phyloP scores from a whole-genome alignment of 164 flowering plant species.

The Piper betle region DNA sequence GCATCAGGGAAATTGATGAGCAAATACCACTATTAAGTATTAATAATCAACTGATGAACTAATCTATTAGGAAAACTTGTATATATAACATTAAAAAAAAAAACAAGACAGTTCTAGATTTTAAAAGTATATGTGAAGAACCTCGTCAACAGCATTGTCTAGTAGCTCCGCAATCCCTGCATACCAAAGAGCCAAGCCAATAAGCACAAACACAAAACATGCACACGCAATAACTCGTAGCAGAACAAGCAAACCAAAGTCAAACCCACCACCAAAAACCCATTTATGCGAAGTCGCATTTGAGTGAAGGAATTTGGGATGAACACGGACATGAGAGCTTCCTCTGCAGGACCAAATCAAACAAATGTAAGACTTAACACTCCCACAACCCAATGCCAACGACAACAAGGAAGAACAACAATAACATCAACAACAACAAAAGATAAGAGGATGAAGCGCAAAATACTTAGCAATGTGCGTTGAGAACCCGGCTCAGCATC shows the following conservation, averaged over 20 bases:
- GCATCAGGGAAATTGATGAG: not conserved
- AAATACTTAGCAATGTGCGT: constrained; percentile 32
- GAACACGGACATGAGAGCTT: constrained; percentile 59
- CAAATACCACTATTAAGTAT: not conserved
- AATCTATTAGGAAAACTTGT: too few species aligned
- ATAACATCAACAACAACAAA: not conserved
- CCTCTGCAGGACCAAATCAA: constrained; percentile 27
- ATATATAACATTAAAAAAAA: not conserved
- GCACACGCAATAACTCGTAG: not conserved
- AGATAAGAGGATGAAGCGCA: not conserved
- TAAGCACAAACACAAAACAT: not conserved
- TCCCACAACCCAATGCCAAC: not conserved
- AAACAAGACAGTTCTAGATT: too few species aligned
- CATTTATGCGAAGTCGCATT: constrained; percentile 98
- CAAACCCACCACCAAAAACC: constrained; percentile 73
- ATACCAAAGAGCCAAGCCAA: not conserved
- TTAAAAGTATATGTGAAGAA: constrained; percentile 13
- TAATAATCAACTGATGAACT: too few species aligned
- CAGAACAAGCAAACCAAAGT: not conserved
- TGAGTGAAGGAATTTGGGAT: constrained; percentile 88
- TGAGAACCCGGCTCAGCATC: constrained; percentile 25
- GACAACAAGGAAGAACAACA: not conserved
- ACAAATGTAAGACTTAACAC: too few species aligned
- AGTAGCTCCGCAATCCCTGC: constrained; percentile 88
- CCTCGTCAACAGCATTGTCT: constrained; percentile 98